Conservation (phyloP, 441 rosid species). For the Gossypium laxum region DNA sequence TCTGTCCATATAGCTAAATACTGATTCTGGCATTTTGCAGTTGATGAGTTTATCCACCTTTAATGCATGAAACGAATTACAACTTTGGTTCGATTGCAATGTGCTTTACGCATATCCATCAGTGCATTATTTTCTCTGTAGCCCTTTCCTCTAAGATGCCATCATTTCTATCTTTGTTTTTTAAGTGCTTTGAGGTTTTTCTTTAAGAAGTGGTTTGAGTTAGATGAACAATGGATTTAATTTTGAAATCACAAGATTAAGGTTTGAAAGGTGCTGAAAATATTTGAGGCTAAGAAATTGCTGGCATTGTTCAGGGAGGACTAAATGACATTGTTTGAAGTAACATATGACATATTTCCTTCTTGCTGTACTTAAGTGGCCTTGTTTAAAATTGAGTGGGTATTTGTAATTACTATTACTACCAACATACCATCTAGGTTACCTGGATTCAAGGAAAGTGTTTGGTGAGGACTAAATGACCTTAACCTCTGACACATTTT, state of each 20-base stretch:
- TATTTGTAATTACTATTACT: background rate
- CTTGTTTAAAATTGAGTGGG: background rate
- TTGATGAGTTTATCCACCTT: background rate
- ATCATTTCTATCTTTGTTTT: background rate
- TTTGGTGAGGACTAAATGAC: background rate
- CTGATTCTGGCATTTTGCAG: background rate
- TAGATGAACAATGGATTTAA: background rate
- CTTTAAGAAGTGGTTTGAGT: background rate
- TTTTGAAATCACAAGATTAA: background rate
- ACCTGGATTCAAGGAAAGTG: background rate
- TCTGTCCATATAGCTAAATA: background rate
- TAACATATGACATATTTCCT: background rate
- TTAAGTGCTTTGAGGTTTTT: background rate
- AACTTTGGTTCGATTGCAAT: background rate
- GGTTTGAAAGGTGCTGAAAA: background rate
- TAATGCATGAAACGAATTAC: background rate
- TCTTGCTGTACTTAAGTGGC: background rate
- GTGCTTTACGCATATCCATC: background rate
- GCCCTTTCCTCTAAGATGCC: background rate
- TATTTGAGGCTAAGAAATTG: background rate
- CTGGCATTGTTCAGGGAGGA: background rate
- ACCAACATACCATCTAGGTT: background rate
- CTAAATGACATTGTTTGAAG: background rate
- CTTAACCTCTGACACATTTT: background rate
- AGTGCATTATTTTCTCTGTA: background rate